Conservation (phyloP, 192 early-diverging fungal species). For the Backusella parvicylindrica region DNA sequence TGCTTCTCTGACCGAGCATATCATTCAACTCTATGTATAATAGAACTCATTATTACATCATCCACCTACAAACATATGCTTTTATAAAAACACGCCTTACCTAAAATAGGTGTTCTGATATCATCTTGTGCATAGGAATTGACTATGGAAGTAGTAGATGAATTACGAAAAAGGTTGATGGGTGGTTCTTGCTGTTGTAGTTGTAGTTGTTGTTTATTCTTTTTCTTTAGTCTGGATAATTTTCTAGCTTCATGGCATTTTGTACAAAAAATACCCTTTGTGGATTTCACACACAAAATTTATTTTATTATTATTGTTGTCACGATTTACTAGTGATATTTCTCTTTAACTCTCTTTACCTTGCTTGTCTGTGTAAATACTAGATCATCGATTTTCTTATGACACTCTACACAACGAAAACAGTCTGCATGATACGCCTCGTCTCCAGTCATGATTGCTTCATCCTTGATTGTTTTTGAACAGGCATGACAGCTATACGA, state of each 20-base stretch:
- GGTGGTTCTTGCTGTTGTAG: background rate
- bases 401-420: conserved; percentile 75
- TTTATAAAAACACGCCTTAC: background rate
- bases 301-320: background rate
- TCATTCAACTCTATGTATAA: conserved; percentile 13
- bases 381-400: conserved; percentile 70
- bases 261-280: conserved; percentile 73
- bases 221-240: conserved; percentile 53
- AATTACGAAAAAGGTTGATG: background rate
- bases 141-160: conserved; percentile 25
- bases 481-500: conserved; percentile 78
- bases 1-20: conserved; percentile 15
- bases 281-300: background rate
- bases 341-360: conserved; percentile 15
- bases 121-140: conserved; percentile 20
- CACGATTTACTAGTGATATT: too few species aligned
- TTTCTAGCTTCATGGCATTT: conserved; percentile 69
- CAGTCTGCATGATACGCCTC: conserved; percentile 81
- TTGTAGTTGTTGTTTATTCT: conserved; percentile 34
- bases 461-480: conserved; percentile 71
- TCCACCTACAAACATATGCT: background rate
- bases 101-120: conserved; percentile 1
- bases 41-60: background rate
- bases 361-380: conserved; percentile 82
- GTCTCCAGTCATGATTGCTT: conserved; percentile 83